A percentile compares a stretch with the other conserved stretches of the same genome.
phyloP scores from a whole-genome alignment of 192 early-diverging fungal genomes.

The Glomus cerebriforme region DNA sequence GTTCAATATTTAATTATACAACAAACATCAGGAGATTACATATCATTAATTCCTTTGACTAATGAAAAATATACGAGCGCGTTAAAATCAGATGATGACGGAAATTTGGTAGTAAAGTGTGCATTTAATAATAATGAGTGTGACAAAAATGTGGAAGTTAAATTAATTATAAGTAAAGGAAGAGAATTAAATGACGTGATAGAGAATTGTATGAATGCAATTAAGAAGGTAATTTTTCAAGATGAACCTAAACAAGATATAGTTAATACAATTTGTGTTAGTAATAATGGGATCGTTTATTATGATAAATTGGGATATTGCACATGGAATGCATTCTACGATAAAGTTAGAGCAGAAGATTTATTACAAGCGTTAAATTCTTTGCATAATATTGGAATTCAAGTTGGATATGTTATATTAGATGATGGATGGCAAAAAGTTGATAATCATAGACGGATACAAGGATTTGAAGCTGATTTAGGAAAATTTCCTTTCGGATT shows the following conservation, averaged over 20 bases:
- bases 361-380: conserved; percentile 19
- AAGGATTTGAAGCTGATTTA: conserved; percentile 39
- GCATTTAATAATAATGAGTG: not conserved
- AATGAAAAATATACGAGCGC: not conserved
- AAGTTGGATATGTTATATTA: conserved; percentile 43
- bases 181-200: not conserved
- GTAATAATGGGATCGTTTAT: not conserved
- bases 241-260: not conserved
- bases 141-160: not conserved
- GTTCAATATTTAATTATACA: conserved; percentile 26
- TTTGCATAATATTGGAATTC: conserved; percentile 21
- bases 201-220: not conserved
- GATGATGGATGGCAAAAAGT: conserved; percentile 60
- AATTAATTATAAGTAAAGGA: conserved; percentile 15
- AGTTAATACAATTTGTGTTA: not conserved
- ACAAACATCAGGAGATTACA: conserved; percentile 22
- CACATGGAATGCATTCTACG: conserved; percentile 29
- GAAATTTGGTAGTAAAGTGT: not conserved
- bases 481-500: conserved; percentile 52
- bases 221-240: not conserved
- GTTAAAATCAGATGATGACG: conserved; percentile 22
- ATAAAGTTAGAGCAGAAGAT: conserved; percentile 3
- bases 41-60: conserved; percentile 12
- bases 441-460: conserved; percentile 32
- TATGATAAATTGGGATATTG: conserved; percentile 32